Evolutionary conservation across 176 grass and related monocot genomes (phyloP).

Genomic region (Otatea glauca): DNA sequence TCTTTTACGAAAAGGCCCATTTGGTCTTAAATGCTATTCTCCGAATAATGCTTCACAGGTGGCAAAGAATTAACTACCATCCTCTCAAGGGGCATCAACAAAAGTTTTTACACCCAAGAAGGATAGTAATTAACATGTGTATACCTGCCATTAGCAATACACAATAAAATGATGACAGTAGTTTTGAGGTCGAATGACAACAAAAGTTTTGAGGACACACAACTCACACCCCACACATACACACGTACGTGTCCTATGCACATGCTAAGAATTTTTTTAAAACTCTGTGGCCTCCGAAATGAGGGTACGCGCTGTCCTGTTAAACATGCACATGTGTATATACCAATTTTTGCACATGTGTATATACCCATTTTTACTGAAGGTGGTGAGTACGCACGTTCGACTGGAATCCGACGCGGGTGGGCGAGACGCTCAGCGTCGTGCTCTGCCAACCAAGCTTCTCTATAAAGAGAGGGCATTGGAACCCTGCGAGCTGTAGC

Average conservation of each 20-base stretch:
- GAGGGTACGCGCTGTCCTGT: too few relatives aligned
- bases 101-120: constrained; percentile 6
- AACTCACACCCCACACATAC: too few relatives aligned
- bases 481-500: constrained; percentile 36
- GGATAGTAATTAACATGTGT: constrained; percentile 36
- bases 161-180: constrained; percentile 24
- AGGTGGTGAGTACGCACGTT: too few relatives aligned
- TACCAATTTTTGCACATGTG: too few relatives aligned
- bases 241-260: too few relatives aligned
- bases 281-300: too few relatives aligned
- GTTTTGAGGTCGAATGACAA: constrained; percentile 46
- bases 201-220: too few relatives aligned
- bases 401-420: too few relatives aligned
- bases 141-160: constrained; percentile 2
- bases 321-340: too few relatives aligned
- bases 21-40: constrained; percentile 10
- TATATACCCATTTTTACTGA: too few relatives aligned
- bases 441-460: background rate
- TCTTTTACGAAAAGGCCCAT: background rate
- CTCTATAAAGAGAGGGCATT: constrained; percentile 48
- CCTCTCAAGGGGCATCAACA: constrained; percentile 22
- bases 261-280: too few relatives aligned
- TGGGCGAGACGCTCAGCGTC: too few relatives aligned
- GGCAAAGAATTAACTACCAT: constrained; percentile 38
- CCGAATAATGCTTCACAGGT: constrained; percentile 35